These are phyloP conservation scores for Penicillium manginii DNA, from an alignment of 495 filamentous ascomycete genomes.

Conservation along the genomic window DNA sequence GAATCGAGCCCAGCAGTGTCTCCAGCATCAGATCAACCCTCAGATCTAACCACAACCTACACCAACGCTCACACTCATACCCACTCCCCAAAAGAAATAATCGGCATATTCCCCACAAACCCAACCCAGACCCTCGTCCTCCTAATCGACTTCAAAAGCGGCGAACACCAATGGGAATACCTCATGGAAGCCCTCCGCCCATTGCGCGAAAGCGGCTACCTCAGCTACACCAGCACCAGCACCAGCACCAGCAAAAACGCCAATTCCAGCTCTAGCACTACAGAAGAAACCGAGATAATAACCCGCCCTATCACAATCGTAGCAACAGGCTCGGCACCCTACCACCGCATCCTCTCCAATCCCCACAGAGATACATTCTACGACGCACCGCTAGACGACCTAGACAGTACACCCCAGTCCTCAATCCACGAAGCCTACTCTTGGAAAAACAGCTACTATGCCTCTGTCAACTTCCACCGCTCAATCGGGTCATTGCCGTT, in stretches of 20 bases:
- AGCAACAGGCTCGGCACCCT: slow-evolving; percentile 66
- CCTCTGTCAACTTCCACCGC: slow-evolving; percentile 44
- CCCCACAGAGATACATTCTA: slow-evolving; percentile 66
- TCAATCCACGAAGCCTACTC: slow-evolving; percentile 21
- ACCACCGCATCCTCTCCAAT: slow-evolving; percentile 39
- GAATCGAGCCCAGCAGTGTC: no score
- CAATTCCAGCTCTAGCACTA: not conserved
- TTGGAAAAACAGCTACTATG: slow-evolving; percentile 44
- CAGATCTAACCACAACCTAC: no score
- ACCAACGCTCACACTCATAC: no score
- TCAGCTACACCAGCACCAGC: slow-evolving; percentile 50
- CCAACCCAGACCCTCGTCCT: slow-evolving; percentile 32
- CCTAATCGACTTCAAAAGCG: slow-evolving; percentile 40
- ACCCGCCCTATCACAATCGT: slow-evolving; percentile 70
- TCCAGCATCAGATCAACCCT: no score
- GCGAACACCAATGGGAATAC: slow-evolving; percentile 49
- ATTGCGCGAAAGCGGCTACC: slow-evolving; percentile 59
- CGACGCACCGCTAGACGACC: slow-evolving; percentile 63
- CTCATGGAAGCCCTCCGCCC: slow-evolving; percentile 53
- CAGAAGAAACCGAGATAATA: slow-evolving; percentile 43
- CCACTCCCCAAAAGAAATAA: slow-evolving; percentile 8
- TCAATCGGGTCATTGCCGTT: slow-evolving; percentile 40
- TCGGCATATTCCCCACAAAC: slow-evolving; percentile 62
- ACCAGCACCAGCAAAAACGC: no score
- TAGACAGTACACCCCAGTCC: not conserved